These are phyloP conservation scores for Exophiala viscosa DNA, from an alignment of 2,329 filamentous ascomycete genomes.

Conservation along the genomic window DNA sequence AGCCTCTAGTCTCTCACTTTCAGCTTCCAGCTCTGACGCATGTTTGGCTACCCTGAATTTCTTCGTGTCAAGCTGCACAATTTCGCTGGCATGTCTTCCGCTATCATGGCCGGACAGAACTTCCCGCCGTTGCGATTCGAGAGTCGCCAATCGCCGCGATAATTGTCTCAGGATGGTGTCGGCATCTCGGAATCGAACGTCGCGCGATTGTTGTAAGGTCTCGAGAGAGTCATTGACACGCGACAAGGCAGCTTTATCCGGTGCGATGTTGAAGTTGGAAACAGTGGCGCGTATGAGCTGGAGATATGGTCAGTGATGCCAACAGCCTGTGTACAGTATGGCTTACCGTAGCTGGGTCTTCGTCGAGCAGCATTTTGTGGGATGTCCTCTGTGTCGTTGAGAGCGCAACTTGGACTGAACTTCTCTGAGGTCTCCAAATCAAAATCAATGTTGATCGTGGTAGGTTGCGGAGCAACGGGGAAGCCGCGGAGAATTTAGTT, in stretches of 20 bases:
- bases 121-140: conserved; percentile 73
- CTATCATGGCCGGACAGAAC: conserved; percentile 68
- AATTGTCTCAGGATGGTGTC: conserved; percentile 67
- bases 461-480: conserved; percentile 18
- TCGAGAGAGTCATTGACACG: conserved; percentile 81
- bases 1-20: conserved; percentile 82
- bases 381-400: neutral
- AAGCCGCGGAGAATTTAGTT: neutral
- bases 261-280: conserved; percentile 88
- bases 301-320: conserved; percentile 4
- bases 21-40: conserved; percentile 82
- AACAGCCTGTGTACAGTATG: conserved; percentile 1
- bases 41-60: conserved; percentile 95
- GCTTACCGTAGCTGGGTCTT: conserved; percentile 79
- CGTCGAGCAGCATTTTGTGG: conserved; percentile 84
- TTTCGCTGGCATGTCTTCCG: conserved; percentile 74
- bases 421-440: too few species aligned
- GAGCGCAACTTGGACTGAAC: too few species aligned
- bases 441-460: neutral
- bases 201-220: conserved; percentile 78
- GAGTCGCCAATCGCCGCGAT: conserved; percentile 69
- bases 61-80: conserved; percentile 81
- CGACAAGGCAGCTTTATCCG: conserved; percentile 77
- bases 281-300: conserved; percentile 90
- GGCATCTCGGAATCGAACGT: conserved; percentile 68